phyloP scores from a whole-genome alignment of 768 basidiomycete species.

The Phaffia australis region DNA sequence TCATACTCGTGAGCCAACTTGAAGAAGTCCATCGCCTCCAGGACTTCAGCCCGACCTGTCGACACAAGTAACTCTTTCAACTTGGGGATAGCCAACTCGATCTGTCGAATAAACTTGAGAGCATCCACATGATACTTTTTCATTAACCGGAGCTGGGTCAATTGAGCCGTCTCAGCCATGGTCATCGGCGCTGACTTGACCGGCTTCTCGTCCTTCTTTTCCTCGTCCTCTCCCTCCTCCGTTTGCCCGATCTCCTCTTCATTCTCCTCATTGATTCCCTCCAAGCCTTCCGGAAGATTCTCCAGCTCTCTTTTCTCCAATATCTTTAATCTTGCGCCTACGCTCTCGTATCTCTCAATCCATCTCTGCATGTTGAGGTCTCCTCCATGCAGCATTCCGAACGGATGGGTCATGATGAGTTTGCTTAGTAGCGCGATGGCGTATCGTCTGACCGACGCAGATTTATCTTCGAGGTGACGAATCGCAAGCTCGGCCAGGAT shows the following conservation, averaged over 20 bases:
- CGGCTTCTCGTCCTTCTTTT: conserved; percentile 36
- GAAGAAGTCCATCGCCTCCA: conserved; percentile 62
- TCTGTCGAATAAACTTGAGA: conserved; percentile 62
- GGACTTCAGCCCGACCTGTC: conserved; percentile 45
- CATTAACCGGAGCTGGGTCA: conserved; percentile 56
- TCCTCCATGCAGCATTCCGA: conserved; percentile 72
- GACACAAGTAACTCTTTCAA: conserved; percentile 72
- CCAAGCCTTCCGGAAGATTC: conserved; percentile 30
- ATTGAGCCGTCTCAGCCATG: conserved; percentile 43
- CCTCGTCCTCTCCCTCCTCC: conserved; percentile 25
- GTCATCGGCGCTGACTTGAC: conserved; percentile 40
- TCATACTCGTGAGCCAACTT: conserved; percentile 67
- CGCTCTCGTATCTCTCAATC: conserved; percentile 57
- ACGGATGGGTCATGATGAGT: conserved; percentile 78
- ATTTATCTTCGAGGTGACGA: conserved; percentile 77
- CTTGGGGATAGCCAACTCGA: conserved; percentile 58
- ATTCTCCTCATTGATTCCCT: conserved; percentile 32
- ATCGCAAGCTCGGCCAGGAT: conserved; percentile 65
- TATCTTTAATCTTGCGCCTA: conserved; percentile 55
- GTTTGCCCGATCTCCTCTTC: conserved; percentile 28
- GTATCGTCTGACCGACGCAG: conserved; percentile 70
- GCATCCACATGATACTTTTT: conserved; percentile 83
- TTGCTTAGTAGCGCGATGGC: conserved; percentile 65
- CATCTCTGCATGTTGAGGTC: conserved; percentile 60
- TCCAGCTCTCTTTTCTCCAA: conserved; percentile 52